Evolutionary conservation across 2,329 filamentous ascomycete species (phyloP).

Genomic region (Capronia americana): DNA sequence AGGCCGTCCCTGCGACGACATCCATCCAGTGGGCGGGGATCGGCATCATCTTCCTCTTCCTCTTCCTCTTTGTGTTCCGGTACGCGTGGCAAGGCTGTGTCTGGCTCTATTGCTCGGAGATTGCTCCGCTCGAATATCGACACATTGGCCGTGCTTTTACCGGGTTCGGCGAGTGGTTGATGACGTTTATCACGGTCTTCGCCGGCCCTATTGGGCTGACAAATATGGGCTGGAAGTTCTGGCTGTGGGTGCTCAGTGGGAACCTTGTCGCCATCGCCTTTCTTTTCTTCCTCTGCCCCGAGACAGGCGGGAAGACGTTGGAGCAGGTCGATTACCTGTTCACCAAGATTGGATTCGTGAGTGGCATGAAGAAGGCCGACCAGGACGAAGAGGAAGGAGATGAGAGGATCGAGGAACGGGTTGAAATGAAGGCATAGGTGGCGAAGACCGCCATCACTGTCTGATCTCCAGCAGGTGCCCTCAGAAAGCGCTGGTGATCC

Average conservation of each 20-base stretch:
- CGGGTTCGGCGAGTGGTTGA: slow-evolving; percentile 45
- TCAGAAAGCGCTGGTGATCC: not conserved
- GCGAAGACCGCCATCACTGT: not conserved
- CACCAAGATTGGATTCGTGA: slow-evolving; percentile 14
- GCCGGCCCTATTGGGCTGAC: slow-evolving; percentile 46
- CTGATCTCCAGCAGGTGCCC: not conserved
- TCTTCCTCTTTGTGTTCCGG: slow-evolving; percentile 44
- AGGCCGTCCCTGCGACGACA: slow-evolving; percentile 29
- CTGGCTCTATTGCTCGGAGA: slow-evolving; percentile 46
- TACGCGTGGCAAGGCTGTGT: slow-evolving; percentile 43
- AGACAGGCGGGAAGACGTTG: slow-evolving; percentile 35
- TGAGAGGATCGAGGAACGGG: not conserved
- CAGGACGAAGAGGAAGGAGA: slow-evolving; percentile 5
- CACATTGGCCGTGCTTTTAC: slow-evolving; percentile 45
- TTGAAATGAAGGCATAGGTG: slow-evolving; percentile 15
- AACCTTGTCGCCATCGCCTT: slow-evolving; percentile 38
- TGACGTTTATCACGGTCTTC: slow-evolving; percentile 47
- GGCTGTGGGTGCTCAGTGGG: slow-evolving; percentile 41
- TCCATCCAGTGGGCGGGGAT: slow-evolving; percentile 41
- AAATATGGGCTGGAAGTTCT: slow-evolving; percentile 45
- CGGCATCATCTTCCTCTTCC: slow-evolving; percentile 44
- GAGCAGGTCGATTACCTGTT: slow-evolving; percentile 34
- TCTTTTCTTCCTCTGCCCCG: slow-evolving; percentile 36
- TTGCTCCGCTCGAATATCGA: slow-evolving; percentile 46
- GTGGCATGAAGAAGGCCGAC: slow-evolving; percentile 13